Conservation (phyloP, 164 flowering plant genomes). For the Echeveria elegans region DNA sequence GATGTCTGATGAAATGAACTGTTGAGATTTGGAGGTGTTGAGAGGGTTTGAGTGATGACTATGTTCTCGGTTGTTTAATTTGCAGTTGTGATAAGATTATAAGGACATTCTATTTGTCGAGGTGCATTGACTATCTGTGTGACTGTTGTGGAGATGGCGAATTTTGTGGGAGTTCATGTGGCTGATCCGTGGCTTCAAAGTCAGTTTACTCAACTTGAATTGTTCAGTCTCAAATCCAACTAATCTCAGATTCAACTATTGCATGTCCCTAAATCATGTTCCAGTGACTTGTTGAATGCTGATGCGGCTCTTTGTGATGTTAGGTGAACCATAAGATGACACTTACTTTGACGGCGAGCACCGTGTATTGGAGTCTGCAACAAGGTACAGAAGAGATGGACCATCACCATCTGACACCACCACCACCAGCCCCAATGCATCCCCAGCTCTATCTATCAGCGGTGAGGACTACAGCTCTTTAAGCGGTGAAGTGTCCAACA, state of each 20-base stretch:
- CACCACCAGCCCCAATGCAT: slow-evolving; percentile 24
- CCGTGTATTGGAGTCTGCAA: slow-evolving; percentile 12
- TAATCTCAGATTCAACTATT: not conserved
- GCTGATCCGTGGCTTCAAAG: too few species aligned
- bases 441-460: slow-evolving; percentile 26
- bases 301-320: not conserved
- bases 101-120: too few species aligned
- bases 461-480: slow-evolving; percentile 35
- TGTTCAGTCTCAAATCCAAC: not conserved
- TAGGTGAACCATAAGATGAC: slow-evolving; percentile 9
- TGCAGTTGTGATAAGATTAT: too few species aligned
- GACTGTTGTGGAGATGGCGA: too few species aligned
- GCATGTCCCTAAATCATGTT: not conserved
- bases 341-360: slow-evolving; percentile 8
- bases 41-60: too few species aligned
- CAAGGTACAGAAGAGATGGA: slow-evolving; percentile 6
- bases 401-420: slow-evolving; percentile 15
- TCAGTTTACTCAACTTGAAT: too few species aligned
- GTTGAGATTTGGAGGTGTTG: too few species aligned
- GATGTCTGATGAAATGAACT: too few species aligned
- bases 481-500: slow-evolving; percentile 31
- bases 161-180: too few species aligned
- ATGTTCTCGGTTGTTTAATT: too few species aligned
- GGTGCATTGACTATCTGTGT: too few species aligned
- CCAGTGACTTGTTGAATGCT: not conserved